Evolutionary conservation across 805 yeast species (phyloP).

Genomic region (Zygoascus bituminiphila): DNA sequence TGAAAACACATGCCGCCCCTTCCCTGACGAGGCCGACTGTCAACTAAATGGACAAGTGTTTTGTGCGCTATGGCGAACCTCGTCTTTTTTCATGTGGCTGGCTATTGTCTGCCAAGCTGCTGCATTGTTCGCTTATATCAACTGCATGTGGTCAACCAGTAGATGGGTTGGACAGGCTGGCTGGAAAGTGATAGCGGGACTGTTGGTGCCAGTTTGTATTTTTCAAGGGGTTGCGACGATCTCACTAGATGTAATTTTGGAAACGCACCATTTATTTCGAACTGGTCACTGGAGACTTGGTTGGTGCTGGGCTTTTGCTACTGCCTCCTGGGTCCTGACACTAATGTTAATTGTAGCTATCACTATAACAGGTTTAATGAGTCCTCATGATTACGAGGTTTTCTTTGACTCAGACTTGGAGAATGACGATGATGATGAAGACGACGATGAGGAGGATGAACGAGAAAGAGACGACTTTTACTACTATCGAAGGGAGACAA

Average conservation of each 20-base stretch:
- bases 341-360: conserved; percentile 15
- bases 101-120: conserved; percentile 20
- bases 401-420: conserved; percentile 17
- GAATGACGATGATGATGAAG: conserved; percentile 13
- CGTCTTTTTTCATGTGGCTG: conserved; percentile 21
- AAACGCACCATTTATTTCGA: conserved; percentile 13
- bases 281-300: conserved; percentile 20
- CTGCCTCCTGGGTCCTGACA: conserved; percentile 14
- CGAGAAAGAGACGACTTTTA: conserved; percentile 13
- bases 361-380: conserved; percentile 20
- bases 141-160: neutral
- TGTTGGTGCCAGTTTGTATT: conserved; percentile 6
- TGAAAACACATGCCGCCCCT: conserved; percentile 10
- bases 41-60: conserved; percentile 15
- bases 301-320: conserved; percentile 18
- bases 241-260: conserved; percentile 10
- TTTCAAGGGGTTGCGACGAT: conserved; percentile 7
- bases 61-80: conserved; percentile 26
- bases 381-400: conserved; percentile 10
- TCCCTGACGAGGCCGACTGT: conserved; percentile 19
- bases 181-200: conserved; percentile 11
- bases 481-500: conserved; percentile 14
- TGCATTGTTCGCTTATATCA: conserved; percentile 19
- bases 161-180: conserved; percentile 14
- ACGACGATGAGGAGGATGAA: conserved; percentile 10